Percentiles rank a stretch among this genome's conserved stretches.
phyloP scores from a whole-genome alignment of 306 rosid genomes.

The Vigna hirtella region DNA sequence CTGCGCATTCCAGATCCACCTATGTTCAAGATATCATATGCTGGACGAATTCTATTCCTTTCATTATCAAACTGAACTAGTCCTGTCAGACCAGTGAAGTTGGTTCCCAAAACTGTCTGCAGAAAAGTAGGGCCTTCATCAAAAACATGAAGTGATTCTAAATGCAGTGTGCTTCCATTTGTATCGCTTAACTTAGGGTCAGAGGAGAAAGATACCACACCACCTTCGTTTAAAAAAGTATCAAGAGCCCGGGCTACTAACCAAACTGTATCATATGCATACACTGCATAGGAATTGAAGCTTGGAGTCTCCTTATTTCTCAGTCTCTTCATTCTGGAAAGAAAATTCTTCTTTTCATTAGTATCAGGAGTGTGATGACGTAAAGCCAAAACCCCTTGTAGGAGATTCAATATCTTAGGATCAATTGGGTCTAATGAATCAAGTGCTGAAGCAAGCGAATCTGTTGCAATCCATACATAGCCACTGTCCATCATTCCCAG shows the following conservation, averaged over 20 bases:
- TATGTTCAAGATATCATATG: constrained; percentile 83
- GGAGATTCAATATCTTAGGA: constrained; percentile 54
- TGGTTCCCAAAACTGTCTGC: constrained; percentile 62
- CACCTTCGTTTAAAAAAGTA: constrained; percentile 67
- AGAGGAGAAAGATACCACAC: constrained; percentile 67
- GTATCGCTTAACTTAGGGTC: constrained; percentile 68
- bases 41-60: constrained; percentile 67
- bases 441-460: constrained; percentile 85
- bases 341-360: constrained; percentile 58
- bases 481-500: constrained; percentile 76
- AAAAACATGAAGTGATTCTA: constrained; percentile 69
- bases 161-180: constrained; percentile 63
- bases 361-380: constrained; percentile 83
- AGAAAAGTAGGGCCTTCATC: constrained; percentile 67
- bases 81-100: constrained; percentile 84
- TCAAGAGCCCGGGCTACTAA: constrained; percentile 86
- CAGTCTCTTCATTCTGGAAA: constrained; percentile 54
- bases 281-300: constrained; percentile 87
- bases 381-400: constrained; percentile 89
- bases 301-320: constrained; percentile 50
- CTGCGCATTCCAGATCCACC: constrained; percentile 69
- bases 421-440: constrained; percentile 65
- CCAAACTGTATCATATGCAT: constrained; percentile 93
- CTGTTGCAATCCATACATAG: constrained; percentile 95
- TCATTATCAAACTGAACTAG: constrained; percentile 69